A percentile compares a stretch with the other conserved stretches of the same genome.
These are phyloP conservation scores for Dryas drummondii DNA, from an alignment of 306 rosid genomes.

Conservation along the genomic window DNA sequence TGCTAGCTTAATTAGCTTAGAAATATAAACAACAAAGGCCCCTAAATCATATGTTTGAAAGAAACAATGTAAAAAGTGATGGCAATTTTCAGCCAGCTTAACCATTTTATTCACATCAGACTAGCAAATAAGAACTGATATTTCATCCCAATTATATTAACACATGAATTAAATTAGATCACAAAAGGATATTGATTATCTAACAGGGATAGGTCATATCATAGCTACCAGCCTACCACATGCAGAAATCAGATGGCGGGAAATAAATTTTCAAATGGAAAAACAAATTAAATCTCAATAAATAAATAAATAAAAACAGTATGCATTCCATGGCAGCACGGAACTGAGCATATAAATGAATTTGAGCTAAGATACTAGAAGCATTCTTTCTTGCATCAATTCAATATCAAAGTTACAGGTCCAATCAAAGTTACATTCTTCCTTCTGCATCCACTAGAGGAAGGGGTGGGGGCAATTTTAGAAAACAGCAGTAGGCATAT, in stretches of 20 bases:
- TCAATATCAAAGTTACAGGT: background rate
- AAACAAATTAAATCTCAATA: background rate
- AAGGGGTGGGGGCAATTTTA: background rate
- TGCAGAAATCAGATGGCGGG: background rate
- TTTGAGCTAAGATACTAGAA: background rate
- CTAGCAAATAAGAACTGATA: background rate
- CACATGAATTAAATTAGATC: background rate
- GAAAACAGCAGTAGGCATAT: background rate
- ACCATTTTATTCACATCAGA: background rate
- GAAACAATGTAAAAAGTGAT: background rate
- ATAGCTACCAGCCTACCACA: background rate
- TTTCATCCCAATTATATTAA: conserved; percentile 1
- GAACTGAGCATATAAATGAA: background rate
- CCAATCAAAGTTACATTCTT: background rate
- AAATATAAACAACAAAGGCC: background rate
- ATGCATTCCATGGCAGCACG: background rate
- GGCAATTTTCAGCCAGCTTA: background rate
- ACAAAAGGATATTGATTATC: background rate
- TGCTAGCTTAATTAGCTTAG: background rate
- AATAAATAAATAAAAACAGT: background rate
- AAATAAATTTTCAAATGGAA: background rate
- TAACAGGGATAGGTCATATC: background rate
- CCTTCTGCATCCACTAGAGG: background rate
- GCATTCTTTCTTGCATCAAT: background rate
- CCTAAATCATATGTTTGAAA: background rate